Percentiles rank a stretch among this genome's conserved stretches.
Conservation (phyloP, 306 rosid genomes). For the Myrica gale region DNA sequence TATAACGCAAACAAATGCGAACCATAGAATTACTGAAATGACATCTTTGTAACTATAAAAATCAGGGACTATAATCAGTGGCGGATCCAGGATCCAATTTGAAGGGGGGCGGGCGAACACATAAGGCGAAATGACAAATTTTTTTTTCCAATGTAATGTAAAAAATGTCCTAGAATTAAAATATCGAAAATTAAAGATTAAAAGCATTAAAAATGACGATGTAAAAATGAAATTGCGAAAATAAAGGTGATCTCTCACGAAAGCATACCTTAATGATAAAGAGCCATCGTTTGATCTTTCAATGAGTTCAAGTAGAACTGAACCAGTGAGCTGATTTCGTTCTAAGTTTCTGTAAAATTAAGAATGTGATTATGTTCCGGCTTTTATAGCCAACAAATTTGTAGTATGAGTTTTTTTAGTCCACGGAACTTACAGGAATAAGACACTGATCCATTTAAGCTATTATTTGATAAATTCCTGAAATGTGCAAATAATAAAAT, state of each 20-base stretch:
- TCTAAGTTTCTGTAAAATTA: slow-evolving; percentile 46
- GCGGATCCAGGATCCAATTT: too few species aligned
- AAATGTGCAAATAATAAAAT: background rate
- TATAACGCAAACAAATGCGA: slow-evolving; percentile 23
- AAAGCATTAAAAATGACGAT: background rate
- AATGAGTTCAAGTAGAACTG: slow-evolving; percentile 40
- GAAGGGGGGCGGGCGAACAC: too few species aligned
- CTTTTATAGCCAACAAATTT: background rate
- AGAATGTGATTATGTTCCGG: background rate
- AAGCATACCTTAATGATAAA: slow-evolving; percentile 45
- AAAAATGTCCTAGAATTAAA: too few species aligned
- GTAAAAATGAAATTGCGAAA: too few species aligned
- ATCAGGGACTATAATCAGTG: too few species aligned
- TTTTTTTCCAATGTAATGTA: too few species aligned
- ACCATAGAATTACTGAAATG: too few species aligned
- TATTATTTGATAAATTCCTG: slow-evolving; percentile 62
- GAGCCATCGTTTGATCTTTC: slow-evolving; percentile 34
- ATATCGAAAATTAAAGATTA: too few species aligned
- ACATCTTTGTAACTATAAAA: too few species aligned
- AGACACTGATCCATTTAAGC: slow-evolving; percentile 44
- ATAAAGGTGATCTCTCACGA: background rate
- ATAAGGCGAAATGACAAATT: too few species aligned
- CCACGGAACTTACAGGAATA: slow-evolving; percentile 41
- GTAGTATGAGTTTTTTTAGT: background rate
- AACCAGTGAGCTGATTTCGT: slow-evolving; percentile 37